Evolutionary conservation across 805 yeast genomes (phyloP).

Genomic region (Metschnikowia gelsemii): DNA sequence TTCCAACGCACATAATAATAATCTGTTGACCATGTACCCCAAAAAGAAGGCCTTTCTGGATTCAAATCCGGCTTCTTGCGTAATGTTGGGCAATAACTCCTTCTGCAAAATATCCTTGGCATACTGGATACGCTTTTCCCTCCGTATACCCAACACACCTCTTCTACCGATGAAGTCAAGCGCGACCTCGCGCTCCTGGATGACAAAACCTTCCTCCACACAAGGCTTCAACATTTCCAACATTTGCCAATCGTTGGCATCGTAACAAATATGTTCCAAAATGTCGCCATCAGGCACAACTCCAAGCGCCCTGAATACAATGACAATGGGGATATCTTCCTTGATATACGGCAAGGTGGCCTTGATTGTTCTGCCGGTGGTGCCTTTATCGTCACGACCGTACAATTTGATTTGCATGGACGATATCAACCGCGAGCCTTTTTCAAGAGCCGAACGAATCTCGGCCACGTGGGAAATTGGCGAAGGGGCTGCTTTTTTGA

Average conservation of each 20-base stretch:
- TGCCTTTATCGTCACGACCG: constrained; percentile 74
- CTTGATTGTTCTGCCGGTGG: constrained; percentile 77
- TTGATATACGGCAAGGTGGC: constrained; percentile 96
- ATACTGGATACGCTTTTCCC: constrained; percentile 97
- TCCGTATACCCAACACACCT: constrained; percentile 92
- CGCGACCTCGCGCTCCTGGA: constrained; percentile 97
- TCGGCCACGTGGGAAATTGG: constrained; percentile 96
- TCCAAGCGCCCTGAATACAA: constrained; percentile 96
- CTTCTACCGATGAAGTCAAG: constrained; percentile 97
- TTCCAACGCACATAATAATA: constrained; percentile 91
- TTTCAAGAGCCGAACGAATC: constrained; percentile 93
- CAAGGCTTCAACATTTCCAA: constrained; percentile 98
- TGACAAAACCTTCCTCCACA: constrained; percentile 97
- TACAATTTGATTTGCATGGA: constrained; percentile 91
- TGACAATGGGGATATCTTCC: constrained; percentile 94
- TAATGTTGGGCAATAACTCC: constrained; percentile 94
- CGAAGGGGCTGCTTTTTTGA: constrained; percentile 95
- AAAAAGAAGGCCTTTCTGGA: constrained; percentile 94
- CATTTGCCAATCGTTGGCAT: constrained; percentile 99
- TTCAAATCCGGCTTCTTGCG: constrained; percentile 96
- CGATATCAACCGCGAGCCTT: constrained; percentile 92
- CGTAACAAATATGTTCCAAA: constrained; percentile 96
- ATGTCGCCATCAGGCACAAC: constrained; percentile 99
- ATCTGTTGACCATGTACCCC: constrained; percentile 96
- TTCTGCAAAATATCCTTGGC: constrained; percentile 96